Evolutionary conservation across 345 rosid genomes (phyloP).

Genomic region (Luvunga scandens): DNA sequence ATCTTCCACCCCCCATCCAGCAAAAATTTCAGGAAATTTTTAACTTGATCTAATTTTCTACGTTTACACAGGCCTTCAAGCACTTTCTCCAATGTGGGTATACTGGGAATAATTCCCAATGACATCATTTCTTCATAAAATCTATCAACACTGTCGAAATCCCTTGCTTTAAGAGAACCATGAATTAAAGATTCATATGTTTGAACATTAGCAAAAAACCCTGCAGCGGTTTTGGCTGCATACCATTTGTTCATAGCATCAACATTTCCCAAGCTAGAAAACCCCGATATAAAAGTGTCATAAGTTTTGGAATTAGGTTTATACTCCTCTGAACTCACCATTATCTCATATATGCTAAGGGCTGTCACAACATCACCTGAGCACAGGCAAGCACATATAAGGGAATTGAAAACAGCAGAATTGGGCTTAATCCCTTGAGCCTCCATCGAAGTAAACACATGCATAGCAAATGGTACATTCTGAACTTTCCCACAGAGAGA

Average conservation of each 20-base stretch:
- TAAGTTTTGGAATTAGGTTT: conserved; percentile 32
- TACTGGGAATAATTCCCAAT: conserved; percentile 22
- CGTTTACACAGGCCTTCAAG: conserved; percentile 28
- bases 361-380: conserved; percentile 25
- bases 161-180: conserved; percentile 20
- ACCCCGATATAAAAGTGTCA: conserved; percentile 31
- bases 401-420: conserved; percentile 34
- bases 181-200: conserved; percentile 32
- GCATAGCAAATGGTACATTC: conserved; percentile 31
- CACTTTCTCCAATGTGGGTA: conserved; percentile 23
- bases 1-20: conserved; percentile 27
- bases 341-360: conserved; percentile 38
- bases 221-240: conserved; percentile 30
- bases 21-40: conserved; percentile 23
- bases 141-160: conserved; percentile 30
- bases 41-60: conserved; percentile 15
- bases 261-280: conserved; percentile 28
- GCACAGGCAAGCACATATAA: conserved; percentile 24
- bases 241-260: conserved; percentile 30
- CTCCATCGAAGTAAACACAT: conserved; percentile 39
- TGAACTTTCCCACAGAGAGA: conserved; percentile 35
- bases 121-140: conserved; percentile 28
- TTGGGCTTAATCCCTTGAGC: conserved; percentile 30
- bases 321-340: conserved; percentile 29
- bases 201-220: conserved; percentile 24